Conservation (phyloP, 2,329 filamentous ascomycete genomes). For the Colletotrichum viniferum region DNA sequence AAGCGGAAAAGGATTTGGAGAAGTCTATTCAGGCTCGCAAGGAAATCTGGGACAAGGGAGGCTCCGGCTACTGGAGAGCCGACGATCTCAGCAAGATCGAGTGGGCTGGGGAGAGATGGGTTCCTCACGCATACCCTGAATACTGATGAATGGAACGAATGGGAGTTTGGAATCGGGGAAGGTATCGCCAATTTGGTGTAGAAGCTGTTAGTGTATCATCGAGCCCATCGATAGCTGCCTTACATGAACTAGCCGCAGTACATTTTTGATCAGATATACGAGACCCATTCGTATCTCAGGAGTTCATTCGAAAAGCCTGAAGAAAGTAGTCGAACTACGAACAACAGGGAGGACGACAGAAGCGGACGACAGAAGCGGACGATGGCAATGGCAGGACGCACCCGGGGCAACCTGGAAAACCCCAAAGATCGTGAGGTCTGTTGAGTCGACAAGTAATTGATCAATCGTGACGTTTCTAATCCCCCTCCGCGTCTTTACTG, state of each 20-base stretch:
- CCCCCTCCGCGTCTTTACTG: no score
- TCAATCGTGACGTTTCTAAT: no score
- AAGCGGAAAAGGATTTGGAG: neutral
- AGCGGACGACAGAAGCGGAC: neutral
- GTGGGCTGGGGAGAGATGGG: neutral
- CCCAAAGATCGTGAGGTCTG: neutral
- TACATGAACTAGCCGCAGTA: no score
- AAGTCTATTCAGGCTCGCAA: neutral
- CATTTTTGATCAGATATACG: no score
- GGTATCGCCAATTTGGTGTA: neutral
- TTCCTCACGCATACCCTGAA: neutral
- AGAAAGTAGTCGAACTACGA: no score
- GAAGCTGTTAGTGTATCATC: neutral
- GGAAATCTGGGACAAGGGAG: neutral
- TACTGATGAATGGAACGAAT: neutral
- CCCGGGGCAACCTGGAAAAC: neutral
- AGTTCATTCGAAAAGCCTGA: no score
- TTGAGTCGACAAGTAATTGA: neutral
- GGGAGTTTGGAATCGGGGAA: rapidly evolving
- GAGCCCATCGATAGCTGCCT: neutral
- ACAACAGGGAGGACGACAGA: no score
- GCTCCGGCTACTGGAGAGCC: neutral
- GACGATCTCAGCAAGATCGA: neutral
- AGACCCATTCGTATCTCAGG: no score
- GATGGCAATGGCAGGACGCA: no score